Evolutionary conservation across 192 early-diverging fungal genomes (phyloP), one percentile per base, ranked within the genome.

Genomic region (Dissophora globulifera): DNA sequence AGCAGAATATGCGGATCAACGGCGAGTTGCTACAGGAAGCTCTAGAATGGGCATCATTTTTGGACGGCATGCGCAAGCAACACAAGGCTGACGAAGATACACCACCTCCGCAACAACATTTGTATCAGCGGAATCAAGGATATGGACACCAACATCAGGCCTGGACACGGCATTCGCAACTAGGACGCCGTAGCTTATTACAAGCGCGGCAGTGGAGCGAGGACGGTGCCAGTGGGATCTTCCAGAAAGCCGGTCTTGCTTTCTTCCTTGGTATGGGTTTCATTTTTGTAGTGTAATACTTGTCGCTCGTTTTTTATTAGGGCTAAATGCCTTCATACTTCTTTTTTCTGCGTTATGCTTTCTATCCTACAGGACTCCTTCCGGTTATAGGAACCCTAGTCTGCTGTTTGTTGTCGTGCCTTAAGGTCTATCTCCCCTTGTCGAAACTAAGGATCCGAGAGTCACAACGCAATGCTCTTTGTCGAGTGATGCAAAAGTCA

Each of bases 361-460:
- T 38, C 13, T 38, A 38, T 38, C 13, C 35, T 38, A 6, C 6
- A 75, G 71, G 57, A 4, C n/a, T 75, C 23, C 45, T 75, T n/a
- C 71, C 71, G 4, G 56, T 25, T 25, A 5, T 50, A 10, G 62
- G 62, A 2, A 15, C n/a, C n/a, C 7, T 75, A 4, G 31, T 55
- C 2, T 61, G 62, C n/a, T 20, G 35, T 15, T 3, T 41, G 0
- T 17, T 75, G 10, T 59, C 71, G 2, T 66, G 60, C n/a, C 20
- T 48, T 17, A 53, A 49, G 41, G 62, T 75, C 0, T 52, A 41
- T 25, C 62, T 47, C 1, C 71, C 71, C 11, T 49, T 74, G 4
- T 48, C 46, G 16, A 11, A 2, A 25, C 41, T 61, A 7, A 42
- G 35, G 0, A 45, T 70, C 11, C 50, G 23, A 17, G 42, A 31